Evolutionary conservation across 768 basidiomycete genomes (phyloP).

Genomic region (Saitozyma podzolica): DNA sequence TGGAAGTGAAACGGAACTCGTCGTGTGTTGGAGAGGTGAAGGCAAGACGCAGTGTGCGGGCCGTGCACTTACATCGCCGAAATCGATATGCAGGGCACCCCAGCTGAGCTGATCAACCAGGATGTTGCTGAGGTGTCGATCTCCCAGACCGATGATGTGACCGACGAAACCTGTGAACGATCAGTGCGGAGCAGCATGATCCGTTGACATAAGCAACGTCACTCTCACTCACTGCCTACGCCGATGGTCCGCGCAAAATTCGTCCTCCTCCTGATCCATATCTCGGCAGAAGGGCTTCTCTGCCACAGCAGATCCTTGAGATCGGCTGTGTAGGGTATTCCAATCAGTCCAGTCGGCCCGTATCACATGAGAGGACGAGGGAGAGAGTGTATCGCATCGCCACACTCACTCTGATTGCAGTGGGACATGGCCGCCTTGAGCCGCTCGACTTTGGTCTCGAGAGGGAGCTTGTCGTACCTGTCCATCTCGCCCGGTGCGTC

Average conservation of each 20-base stretch:
- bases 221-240: constrained; percentile 37
- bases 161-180: constrained; percentile 49
- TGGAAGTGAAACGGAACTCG: no score
- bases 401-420: constrained; percentile 44
- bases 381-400: neutral
- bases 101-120: constrained; percentile 45
- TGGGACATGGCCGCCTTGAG: constrained; percentile 41
- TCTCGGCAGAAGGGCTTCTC: constrained; percentile 46
- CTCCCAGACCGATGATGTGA: constrained; percentile 53
- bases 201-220: neutral
- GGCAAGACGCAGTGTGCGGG: neutral
- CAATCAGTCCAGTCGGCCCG: neutral
- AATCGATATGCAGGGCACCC: constrained; percentile 51
- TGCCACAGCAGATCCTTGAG: constrained; percentile 50
- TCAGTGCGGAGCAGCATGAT: constrained; percentile 3
- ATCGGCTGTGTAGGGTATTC: constrained; percentile 30
- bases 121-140: constrained; percentile 53
- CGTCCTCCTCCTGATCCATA: constrained; percentile 49
- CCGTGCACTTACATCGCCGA: constrained; percentile 50
- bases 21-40: no score
- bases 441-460: constrained; percentile 36
- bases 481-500: constrained; percentile 40
- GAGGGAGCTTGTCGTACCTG: constrained; percentile 42
- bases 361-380: neutral
- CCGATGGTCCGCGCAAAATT: constrained; percentile 49